Percentiles rank a stretch among this genome's conserved stretches.
These are phyloP conservation scores for Aspergillus kassunensis DNA, from an alignment of 495 filamentous ascomycete genomes.

Conservation along the genomic window DNA sequence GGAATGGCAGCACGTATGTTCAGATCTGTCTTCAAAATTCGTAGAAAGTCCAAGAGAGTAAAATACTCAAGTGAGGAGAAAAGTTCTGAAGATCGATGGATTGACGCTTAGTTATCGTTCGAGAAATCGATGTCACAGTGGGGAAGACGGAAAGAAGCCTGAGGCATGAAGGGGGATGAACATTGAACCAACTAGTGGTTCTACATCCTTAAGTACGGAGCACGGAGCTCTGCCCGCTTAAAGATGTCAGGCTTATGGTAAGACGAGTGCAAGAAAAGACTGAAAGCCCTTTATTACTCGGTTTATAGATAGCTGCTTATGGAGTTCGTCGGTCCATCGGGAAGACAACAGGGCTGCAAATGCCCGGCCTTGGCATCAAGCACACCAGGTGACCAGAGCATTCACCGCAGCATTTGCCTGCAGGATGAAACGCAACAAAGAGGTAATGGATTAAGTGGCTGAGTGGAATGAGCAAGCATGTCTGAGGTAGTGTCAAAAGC, in stretches of 20 bases:
- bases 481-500: not conserved
- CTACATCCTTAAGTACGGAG: not conserved
- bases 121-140: constrained; percentile 32
- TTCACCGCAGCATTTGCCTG: not conserved
- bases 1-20: not conserved
- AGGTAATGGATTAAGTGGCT: not conserved
- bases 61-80: not conserved
- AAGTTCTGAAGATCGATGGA: constrained; percentile 5
- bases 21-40: not conserved
- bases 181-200: not conserved
- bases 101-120: constrained; percentile 18
- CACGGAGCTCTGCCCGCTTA: not conserved
- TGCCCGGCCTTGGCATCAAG: constrained; percentile 12
- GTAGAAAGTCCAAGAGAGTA: not conserved
- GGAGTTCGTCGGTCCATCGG: not conserved
- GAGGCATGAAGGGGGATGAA: not conserved
- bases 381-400: constrained; percentile 3
- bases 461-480: not conserved
- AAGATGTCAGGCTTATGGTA: not conserved
- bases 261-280: not conserved
- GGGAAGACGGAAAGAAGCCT: constrained; percentile 7
- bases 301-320: not conserved
- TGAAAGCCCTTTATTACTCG: too few relatives aligned
- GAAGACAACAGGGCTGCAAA: constrained; percentile 12
- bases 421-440: not conserved